Conservation (phyloP, 257 asterid species). For the Solanum chiquidenum region DNA sequence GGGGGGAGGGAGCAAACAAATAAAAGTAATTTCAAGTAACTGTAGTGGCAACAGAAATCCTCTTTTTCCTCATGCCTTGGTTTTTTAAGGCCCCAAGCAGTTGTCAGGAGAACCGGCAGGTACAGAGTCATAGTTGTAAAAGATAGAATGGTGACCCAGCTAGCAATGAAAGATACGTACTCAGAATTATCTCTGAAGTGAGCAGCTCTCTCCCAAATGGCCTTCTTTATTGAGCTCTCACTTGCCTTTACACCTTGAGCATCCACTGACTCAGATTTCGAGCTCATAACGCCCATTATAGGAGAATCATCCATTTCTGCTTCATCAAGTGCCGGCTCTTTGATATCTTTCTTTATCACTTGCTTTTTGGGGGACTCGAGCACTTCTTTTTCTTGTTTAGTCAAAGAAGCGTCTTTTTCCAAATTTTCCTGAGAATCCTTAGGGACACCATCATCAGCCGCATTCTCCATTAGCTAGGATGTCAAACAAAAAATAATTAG, state of each 20-base stretch:
- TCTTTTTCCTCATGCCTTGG: background rate
- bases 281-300: constrained; percentile 64
- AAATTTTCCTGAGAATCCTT: constrained; percentile 16
- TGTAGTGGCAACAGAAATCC: background rate
- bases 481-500: constrained; percentile 14
- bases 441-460: constrained; percentile 25
- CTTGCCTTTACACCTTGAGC: constrained; percentile 30
- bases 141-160: background rate
- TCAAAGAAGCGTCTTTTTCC: constrained; percentile 11
- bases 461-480: constrained; percentile 48
- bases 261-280: constrained; percentile 35
- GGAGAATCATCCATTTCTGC: constrained; percentile 75
- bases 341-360: constrained; percentile 26
- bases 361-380: constrained; percentile 23
- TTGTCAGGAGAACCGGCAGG: background rate
- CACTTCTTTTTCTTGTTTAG: constrained; percentile 33
- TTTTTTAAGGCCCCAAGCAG: background rate
- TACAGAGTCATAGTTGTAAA: background rate
- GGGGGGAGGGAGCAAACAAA: background rate
- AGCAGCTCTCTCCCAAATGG: constrained; percentile 64
- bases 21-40: background rate
- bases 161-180: constrained; percentile 30
- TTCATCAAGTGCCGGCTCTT: constrained; percentile 28
- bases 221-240: constrained; percentile 55
- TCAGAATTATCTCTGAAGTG: constrained; percentile 58